phyloP scores from a whole-genome alignment of 1,284 basidiomycete species.

The Wallemia ichthyophaga region DNA sequence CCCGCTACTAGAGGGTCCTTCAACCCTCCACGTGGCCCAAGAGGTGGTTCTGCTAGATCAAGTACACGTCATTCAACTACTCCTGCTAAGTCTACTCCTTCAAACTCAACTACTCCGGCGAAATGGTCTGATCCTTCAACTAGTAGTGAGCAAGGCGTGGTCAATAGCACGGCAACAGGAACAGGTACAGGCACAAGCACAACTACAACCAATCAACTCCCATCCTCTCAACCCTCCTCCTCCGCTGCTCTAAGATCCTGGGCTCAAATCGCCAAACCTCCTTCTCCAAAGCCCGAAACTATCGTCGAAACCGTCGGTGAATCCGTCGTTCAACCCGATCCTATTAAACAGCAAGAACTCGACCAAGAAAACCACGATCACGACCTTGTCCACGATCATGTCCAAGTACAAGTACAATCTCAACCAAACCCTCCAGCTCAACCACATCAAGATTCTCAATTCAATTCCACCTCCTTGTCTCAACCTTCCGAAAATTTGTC shows the following conservation, averaged over 20 bases:
- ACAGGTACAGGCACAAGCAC: no score
- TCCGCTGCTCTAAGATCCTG: not conserved
- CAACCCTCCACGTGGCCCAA: not conserved
- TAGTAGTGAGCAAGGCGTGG: no score
- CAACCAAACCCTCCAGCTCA: no score
- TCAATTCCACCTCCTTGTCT: no score
- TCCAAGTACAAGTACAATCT: no score
- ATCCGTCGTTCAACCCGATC: not conserved
- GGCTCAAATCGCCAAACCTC: not conserved
- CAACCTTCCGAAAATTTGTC: not conserved
- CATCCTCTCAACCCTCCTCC: not conserved
- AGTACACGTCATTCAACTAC: not conserved
- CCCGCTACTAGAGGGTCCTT: not conserved
- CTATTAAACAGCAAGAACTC: no score
- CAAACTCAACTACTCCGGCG: not conserved
- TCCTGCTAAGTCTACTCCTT: not conserved
- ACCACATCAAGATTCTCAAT: no score
- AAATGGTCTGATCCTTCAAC: not conserved
- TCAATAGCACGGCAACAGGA: no score
- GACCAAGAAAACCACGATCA: no score
- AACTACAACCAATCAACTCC: no score
- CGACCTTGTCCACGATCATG: no score
- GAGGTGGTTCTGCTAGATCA: not conserved
- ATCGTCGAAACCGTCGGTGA: not conserved
- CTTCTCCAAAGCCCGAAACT: not conserved